Percentiles rank a stretch among this genome's conserved stretches.
phyloP scores from a whole-genome alignment of 2,329 filamentous ascomycete species.

The Bertia moriformis region DNA sequence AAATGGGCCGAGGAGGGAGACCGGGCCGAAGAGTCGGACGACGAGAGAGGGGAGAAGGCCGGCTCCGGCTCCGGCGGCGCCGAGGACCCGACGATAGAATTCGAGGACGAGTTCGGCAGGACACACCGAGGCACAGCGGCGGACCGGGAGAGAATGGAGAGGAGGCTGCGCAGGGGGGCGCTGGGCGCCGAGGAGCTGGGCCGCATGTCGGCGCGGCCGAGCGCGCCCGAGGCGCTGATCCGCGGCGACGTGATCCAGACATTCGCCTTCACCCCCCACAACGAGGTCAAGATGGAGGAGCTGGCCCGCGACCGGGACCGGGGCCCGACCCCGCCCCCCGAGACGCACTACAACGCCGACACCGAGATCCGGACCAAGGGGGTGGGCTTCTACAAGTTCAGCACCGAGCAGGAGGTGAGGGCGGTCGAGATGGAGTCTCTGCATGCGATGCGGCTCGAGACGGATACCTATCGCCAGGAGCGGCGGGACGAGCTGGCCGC shows the following conservation, averaged over 20 bases:
- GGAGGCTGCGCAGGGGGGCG: constrained; percentile 33
- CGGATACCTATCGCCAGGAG: constrained; percentile 44
- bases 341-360: constrained; percentile 72
- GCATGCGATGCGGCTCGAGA: constrained; percentile 50
- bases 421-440: constrained; percentile 62
- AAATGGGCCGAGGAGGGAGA: constrained; percentile 96
- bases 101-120: constrained; percentile 85
- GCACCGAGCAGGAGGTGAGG: constrained; percentile 53
- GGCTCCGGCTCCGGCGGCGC: constrained; percentile 49
- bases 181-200: constrained; percentile 47
- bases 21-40: constrained; percentile 26
- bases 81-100: constrained; percentile 56
- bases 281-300: constrained; percentile 59
- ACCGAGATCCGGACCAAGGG: constrained; percentile 77
- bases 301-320: constrained; percentile 67
- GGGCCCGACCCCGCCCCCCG: constrained; percentile 64
- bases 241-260: constrained; percentile 75
- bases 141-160: constrained; percentile 50
- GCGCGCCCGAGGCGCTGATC: constrained; percentile 58
- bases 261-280: constrained; percentile 67
- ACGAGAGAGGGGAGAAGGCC: no score
- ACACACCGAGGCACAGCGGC: constrained; percentile 56
- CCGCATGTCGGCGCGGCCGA: constrained; percentile 52
- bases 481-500: constrained; percentile 40
- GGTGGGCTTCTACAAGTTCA: constrained; percentile 84